Conservation (phyloP, 352 stramenopile genomes). For the Nothophytophthora sp. region DNA sequence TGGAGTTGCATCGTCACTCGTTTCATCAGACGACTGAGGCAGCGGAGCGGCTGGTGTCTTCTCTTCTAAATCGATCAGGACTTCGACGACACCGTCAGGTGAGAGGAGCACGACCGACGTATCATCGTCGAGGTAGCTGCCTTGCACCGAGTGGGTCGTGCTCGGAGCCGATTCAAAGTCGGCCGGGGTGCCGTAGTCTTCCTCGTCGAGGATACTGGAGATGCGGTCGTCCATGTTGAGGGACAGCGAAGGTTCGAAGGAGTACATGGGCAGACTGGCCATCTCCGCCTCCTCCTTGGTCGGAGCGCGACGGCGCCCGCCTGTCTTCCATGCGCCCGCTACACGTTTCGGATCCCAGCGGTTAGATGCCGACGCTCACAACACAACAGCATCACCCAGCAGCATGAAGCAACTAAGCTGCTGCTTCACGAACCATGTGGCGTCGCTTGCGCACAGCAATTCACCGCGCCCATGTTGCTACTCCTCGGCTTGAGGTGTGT, state of each 20-base stretch:
- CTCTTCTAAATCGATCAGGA: conserved; percentile 10
- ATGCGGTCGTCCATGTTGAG: conserved; percentile 23
- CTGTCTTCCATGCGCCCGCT: conserved; percentile 32
- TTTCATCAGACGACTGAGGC: neutral
- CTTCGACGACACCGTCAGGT: conserved; percentile 17
- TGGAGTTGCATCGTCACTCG: conserved; percentile 6
- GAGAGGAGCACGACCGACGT: conserved; percentile 23
- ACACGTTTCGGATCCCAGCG: too few species aligned
- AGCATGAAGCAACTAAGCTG: conserved; percentile 6
- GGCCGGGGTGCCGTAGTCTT: conserved; percentile 9
- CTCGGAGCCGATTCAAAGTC: conserved; percentile 9
- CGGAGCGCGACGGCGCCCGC: conserved; percentile 9
- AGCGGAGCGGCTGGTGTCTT: neutral
- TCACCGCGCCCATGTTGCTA: conserved; percentile 27
- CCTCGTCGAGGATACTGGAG: conserved; percentile 10
- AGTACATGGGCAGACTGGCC: conserved; percentile 37
- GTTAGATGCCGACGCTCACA: too few species aligned
- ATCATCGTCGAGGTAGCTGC: conserved; percentile 10
- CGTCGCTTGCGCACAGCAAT: conserved; percentile 41
- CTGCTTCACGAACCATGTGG: conserved; percentile 16
- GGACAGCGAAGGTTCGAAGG: conserved; percentile 39
- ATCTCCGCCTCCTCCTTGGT: conserved; percentile 22
- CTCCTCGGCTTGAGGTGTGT: neutral
- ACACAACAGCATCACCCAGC: neutral
- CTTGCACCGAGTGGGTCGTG: conserved; percentile 15